These are phyloP conservation scores for Elasticomyces elasticus DNA, from an alignment of 495 filamentous ascomycete genomes.

Conservation along the genomic window DNA sequence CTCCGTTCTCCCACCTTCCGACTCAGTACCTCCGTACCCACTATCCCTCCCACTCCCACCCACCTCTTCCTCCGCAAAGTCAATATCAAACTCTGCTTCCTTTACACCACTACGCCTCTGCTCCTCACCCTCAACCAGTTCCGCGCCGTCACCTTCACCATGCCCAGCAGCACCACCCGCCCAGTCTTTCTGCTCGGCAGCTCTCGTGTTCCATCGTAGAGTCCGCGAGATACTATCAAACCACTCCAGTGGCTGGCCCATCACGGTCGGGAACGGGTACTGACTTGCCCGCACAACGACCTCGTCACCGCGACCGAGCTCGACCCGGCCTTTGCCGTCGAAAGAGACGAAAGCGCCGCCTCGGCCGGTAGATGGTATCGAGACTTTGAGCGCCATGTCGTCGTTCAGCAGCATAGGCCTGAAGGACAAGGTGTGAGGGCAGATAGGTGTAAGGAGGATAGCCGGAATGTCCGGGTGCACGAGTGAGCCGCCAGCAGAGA, in stretches of 20 bases:
- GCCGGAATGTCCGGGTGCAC: slow-evolving; percentile 96
- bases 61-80: slow-evolving; percentile 14
- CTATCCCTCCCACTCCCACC: slow-evolving; percentile 1
- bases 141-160: slow-evolving; percentile 38
- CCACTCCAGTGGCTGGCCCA: slow-evolving; percentile 69
- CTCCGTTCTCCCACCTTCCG: not conserved
- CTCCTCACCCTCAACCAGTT: slow-evolving; percentile 40
- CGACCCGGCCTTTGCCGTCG: slow-evolving; percentile 89
- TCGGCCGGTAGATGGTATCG: slow-evolving; percentile 71
- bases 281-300: slow-evolving; percentile 89
- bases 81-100: slow-evolving; percentile 45
- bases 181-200: slow-evolving; percentile 76
- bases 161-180: slow-evolving; percentile 35
- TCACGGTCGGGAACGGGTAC: slow-evolving; percentile 92
- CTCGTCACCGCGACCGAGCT: slow-evolving; percentile 82
- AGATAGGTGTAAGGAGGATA: slow-evolving; percentile 95
- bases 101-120: slow-evolving; percentile 26
- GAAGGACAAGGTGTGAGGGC: slow-evolving; percentile 93
- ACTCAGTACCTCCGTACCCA: slow-evolving; percentile 10
- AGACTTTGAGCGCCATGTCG: slow-evolving; percentile 77
- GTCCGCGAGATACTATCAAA: slow-evolving; percentile 87
- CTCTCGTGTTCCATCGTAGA: slow-evolving; percentile 83
- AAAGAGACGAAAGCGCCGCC: slow-evolving; percentile 93
- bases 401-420: slow-evolving; percentile 98
- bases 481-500: slow-evolving; percentile 89